Evolutionary conservation across 768 basidiomycete species (phyloP).

Genomic region (Suillus lakei): DNA sequence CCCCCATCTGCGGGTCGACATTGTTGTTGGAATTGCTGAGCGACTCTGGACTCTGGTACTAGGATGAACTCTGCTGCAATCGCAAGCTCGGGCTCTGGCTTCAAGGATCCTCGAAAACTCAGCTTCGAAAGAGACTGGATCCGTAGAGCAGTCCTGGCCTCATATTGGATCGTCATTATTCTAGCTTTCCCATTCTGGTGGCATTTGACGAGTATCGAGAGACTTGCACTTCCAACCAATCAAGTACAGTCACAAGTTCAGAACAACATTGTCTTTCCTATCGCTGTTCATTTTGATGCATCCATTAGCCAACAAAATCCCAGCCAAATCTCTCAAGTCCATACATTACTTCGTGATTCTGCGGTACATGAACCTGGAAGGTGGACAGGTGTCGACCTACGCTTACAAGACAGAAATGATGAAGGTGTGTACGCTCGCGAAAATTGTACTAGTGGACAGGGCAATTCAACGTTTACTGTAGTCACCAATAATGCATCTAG

Average conservation of each 20-base stretch:
- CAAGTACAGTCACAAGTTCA: slow-evolving; percentile 59
- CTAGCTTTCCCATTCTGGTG: slow-evolving; percentile 92
- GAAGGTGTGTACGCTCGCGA: slow-evolving; percentile 39
- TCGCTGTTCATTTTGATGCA: slow-evolving; percentile 44
- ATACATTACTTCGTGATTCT: slow-evolving; percentile 26
- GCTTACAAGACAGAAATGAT: slow-evolving; percentile 28
- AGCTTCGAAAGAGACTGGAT: slow-evolving; percentile 54
- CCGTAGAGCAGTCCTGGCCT: slow-evolving; percentile 64
- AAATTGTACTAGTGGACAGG: slow-evolving; percentile 5
- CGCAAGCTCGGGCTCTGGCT: slow-evolving; percentile 25
- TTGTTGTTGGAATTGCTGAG: not conserved
- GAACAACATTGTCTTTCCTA: slow-evolving; percentile 49
- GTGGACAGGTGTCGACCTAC: slow-evolving; percentile 52
- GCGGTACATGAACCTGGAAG: slow-evolving; percentile 24
- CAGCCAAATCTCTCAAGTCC: slow-evolving; percentile 31
- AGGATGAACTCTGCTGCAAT: slow-evolving; percentile 24
- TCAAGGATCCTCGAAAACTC: slow-evolving; percentile 53
- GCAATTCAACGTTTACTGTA: slow-evolving; percentile 15
- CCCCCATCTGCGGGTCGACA: slow-evolving; percentile 10
- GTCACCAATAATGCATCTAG: slow-evolving; percentile 17
- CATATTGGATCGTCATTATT: slow-evolving; percentile 81
- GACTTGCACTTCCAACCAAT: slow-evolving; percentile 69
- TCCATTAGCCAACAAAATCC: slow-evolving; percentile 19
- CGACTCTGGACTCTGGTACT: not conserved
- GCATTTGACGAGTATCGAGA: slow-evolving; percentile 88